phyloP scores from a whole-genome alignment of 2,329 filamentous ascomycete species.

The Ophiostoma angusticollis region DNA sequence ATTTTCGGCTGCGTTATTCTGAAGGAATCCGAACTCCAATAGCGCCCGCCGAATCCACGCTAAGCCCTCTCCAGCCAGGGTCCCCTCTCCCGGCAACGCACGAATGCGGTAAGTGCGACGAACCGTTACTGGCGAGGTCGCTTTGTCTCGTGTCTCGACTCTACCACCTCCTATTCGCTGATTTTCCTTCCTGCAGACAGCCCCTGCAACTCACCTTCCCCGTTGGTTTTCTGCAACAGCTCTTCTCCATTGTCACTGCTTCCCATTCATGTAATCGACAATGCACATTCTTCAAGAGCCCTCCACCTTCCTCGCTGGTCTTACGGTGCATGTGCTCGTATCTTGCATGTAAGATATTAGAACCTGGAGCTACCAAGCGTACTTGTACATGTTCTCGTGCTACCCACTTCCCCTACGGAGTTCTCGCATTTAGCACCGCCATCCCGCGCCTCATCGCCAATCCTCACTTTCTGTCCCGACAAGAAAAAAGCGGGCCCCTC shows the following conservation, averaged over 20 bases:
- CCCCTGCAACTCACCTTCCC: neutral
- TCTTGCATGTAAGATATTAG: neutral
- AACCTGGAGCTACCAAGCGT: too few species aligned
- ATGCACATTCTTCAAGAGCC: neutral
- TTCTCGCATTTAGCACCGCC: too few species aligned
- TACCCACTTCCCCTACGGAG: too few species aligned
- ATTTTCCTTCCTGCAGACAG: too few species aligned
- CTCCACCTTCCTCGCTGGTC: neutral
- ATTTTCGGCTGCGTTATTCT: too few species aligned
- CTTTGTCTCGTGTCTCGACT: conserved; percentile 1
- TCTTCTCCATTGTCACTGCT: neutral
- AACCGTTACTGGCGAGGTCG: neutral
- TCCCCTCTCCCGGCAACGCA: conserved; percentile 9
- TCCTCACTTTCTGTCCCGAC: conserved; percentile 7
- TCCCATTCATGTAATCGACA: neutral
- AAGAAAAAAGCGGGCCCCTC: conserved; percentile 8
- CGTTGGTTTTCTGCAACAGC: neutral
- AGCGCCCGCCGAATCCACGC: conserved; percentile 11
- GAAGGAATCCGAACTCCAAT: too few species aligned
- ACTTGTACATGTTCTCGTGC: neutral
- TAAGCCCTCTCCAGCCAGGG: conserved; percentile 12
- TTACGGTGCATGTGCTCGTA: too few species aligned
- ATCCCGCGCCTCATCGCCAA: too few species aligned
- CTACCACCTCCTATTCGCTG: neutral
- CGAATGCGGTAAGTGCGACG: conserved; percentile 9